Percentiles rank a stretch among this genome's conserved stretches.
phyloP scores from a whole-genome alignment of 148 eudicot species.

The Arbutus unedo region DNA sequence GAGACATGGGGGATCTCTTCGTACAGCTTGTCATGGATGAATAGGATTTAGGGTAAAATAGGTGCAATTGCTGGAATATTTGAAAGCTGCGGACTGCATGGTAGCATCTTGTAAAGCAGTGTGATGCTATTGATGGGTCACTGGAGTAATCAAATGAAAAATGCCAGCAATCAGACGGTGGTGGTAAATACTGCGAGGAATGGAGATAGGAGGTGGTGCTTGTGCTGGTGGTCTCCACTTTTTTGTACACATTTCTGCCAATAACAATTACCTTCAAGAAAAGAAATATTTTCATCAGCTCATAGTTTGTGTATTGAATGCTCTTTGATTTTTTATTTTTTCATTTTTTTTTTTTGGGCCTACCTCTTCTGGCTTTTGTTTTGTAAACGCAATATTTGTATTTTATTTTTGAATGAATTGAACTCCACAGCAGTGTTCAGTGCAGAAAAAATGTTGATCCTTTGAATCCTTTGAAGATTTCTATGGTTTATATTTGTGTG shows the following conservation, averaged over 20 bases:
- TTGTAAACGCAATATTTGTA: slow-evolving; percentile 19
- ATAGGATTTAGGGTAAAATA: slow-evolving; percentile 27
- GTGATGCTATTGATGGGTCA: slow-evolving; percentile 27
- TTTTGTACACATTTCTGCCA: slow-evolving; percentile 17
- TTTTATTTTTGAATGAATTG: slow-evolving; percentile 19
- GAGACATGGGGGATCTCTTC: slow-evolving; percentile 13
- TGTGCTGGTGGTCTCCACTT: slow-evolving; percentile 15
- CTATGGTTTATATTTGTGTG: neutral
- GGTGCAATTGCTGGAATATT: slow-evolving; percentile 29
- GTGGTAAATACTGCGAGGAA: slow-evolving; percentile 7
- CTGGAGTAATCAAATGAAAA: slow-evolving; percentile 17
- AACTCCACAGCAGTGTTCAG: neutral
- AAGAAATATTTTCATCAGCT: slow-evolving; percentile 10
- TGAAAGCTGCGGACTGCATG: slow-evolving; percentile 24
- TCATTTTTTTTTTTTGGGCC: neutral
- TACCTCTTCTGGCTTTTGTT: slow-evolving; percentile 2
- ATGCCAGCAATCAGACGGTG: slow-evolving; percentile 10
- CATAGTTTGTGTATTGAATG: slow-evolving; percentile 13
- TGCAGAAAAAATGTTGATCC: neutral
- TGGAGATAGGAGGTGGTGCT: slow-evolving; percentile 7
- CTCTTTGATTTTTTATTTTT: neutral
- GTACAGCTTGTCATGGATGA: slow-evolving; percentile 27
- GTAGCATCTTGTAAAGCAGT: slow-evolving; percentile 52
- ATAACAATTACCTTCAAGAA: slow-evolving; percentile 6
- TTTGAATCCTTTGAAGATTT: neutral